These are phyloP conservation scores for Volvox carteri DNA, from an alignment of 163 green algal genomes.

Conservation along the genomic window DNA sequence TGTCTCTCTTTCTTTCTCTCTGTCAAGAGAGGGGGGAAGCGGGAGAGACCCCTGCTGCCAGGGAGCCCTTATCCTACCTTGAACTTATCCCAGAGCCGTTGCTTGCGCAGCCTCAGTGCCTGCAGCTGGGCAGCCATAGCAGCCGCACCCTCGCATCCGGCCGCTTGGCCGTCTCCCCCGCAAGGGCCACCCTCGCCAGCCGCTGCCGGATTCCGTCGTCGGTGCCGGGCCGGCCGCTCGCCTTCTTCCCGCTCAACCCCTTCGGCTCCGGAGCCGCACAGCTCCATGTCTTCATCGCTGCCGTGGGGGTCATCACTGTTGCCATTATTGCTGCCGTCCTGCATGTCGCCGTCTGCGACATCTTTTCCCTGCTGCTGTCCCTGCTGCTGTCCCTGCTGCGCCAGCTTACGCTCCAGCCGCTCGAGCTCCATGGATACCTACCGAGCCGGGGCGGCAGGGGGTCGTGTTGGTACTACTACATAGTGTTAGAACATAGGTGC, in stretches of 20 bases:
- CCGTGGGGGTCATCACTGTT: background rate
- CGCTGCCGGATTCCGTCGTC: too few relatives aligned
- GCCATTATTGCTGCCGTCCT: background rate
- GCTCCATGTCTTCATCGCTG: slow-evolving; percentile 7
- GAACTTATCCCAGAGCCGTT: background rate
- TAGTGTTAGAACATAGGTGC: too few relatives aligned
- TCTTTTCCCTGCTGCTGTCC: background rate
- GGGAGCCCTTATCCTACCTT: background rate
- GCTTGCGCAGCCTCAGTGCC: background rate
- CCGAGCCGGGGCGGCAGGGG: too few relatives aligned
- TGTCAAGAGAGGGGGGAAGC: too few relatives aligned
- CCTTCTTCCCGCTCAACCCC: background rate
- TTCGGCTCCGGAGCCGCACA: background rate
- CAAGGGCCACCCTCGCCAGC: background rate
- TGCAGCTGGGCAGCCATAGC: background rate
- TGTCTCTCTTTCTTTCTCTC: too few relatives aligned
- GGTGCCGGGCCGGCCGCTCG: too few relatives aligned
- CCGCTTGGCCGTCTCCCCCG: background rate
- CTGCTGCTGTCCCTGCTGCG: background rate
- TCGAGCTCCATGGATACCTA: too few relatives aligned
- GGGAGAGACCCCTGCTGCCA: too few relatives aligned
- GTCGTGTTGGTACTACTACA: too few relatives aligned
- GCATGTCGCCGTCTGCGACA: background rate
- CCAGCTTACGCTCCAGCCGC: background rate
- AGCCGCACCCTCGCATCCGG: background rate